Evolutionary conservation across 805 yeast genomes (phyloP).

Genomic region (Kazachstania martiniae): DNA sequence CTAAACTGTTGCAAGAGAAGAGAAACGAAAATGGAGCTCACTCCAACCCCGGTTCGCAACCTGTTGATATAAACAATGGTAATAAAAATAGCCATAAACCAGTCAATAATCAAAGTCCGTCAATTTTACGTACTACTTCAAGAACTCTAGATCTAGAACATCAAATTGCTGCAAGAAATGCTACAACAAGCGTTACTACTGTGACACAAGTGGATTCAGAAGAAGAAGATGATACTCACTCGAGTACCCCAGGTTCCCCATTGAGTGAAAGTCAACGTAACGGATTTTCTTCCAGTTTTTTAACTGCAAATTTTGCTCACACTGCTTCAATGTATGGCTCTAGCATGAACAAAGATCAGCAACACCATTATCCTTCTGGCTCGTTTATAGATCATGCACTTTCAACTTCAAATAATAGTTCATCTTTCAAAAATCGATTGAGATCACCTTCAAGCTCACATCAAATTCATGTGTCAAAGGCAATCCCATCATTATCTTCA

Average conservation of each 20-base stretch:
- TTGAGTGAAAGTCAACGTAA: conserved; percentile 1
- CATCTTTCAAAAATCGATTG: too few species aligned
- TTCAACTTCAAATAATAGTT: conserved; percentile 1
- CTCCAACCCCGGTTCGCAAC: too few species aligned
- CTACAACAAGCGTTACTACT: conserved; percentile 22
- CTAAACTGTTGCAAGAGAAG: conserved; percentile 26
- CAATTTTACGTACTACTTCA: conserved; percentile 9
- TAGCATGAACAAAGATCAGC: conserved; percentile 11
- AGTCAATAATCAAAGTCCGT: conserved; percentile 1
- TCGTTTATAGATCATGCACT: conserved; percentile 14
- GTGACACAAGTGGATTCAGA: conserved; percentile 22
- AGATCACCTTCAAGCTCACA: conserved; percentile 9
- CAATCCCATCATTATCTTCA: conserved; percentile 39
- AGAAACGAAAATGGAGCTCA: conserved; percentile 13
- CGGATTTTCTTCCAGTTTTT: conserved; percentile 22
- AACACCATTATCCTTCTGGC: conserved; percentile 8
- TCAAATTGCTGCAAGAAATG: conserved; percentile 5
- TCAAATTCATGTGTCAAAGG: conserved; percentile 9
- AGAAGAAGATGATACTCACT: conserved; percentile 10
- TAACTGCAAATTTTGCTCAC: conserved; percentile 28
- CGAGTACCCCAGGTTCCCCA: conserved; percentile 7
- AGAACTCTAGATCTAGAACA: conserved; percentile 10
- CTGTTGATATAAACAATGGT: background rate
- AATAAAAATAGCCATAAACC: background rate
- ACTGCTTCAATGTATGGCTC: conserved; percentile 24